Evolutionary conservation across 805 yeast genomes (phyloP).

Genomic region (Priceomyces medius): DNA sequence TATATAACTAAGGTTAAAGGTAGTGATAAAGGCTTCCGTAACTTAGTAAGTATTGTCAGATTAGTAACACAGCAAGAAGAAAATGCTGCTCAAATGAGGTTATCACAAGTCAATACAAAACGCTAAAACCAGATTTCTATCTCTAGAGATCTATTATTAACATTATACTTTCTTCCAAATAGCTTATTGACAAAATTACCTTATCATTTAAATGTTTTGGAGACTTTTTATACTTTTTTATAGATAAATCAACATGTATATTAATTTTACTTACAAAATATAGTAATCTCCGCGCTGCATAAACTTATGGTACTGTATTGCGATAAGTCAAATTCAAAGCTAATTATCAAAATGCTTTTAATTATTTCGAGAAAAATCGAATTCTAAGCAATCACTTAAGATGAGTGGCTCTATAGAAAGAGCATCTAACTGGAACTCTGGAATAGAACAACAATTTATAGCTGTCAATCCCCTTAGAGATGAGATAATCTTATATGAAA

Average conservation of each 20-base stretch:
- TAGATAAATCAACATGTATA: neutral
- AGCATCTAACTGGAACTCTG: constrained; percentile 60
- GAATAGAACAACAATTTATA: constrained; percentile 55
- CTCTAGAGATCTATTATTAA: no score
- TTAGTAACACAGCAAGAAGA: constrained; percentile 48
- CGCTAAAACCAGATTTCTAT: no score
- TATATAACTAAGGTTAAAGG: constrained; percentile 46
- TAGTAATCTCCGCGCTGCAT: no score
- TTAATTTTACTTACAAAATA: no score
- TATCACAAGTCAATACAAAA: neutral
- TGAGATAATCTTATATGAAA: constrained; percentile 66
- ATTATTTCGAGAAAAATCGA: no score
- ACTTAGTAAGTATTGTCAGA: constrained; percentile 41
- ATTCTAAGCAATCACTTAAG: neutral
- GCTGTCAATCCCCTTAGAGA: constrained; percentile 80
- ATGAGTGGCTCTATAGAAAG: constrained; percentile 64
- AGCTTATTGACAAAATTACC: no score
- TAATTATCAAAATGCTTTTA: neutral
- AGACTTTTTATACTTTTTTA: neutral
- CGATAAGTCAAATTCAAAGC: no score
- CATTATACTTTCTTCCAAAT: no score
- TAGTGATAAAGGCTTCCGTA: constrained; percentile 44
- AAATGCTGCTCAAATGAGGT: constrained; percentile 11
- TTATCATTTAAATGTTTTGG: neutral
- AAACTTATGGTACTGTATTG: no score